Percentiles rank a stretch among this genome's conserved stretches.
Evolutionary conservation across 164 flowering plant species (phyloP).

Genomic region (Echeveria elegans): DNA sequence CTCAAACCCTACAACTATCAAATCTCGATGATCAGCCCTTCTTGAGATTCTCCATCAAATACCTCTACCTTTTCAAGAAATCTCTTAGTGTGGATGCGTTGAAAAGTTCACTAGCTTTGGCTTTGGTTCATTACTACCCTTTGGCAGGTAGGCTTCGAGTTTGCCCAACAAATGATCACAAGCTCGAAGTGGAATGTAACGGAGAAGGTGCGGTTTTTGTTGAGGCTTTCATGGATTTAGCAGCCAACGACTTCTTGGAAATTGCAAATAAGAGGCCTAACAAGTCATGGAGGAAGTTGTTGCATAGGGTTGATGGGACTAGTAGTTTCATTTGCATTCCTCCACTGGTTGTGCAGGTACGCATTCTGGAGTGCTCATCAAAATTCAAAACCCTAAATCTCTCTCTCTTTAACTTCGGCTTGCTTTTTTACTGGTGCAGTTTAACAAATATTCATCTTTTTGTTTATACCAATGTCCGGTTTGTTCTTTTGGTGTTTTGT

Average conservation of each 20-base stretch:
- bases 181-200: slow-evolving; percentile 74
- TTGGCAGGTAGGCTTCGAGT: slow-evolving; percentile 73
- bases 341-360: slow-evolving; percentile 81
- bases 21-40: slow-evolving; percentile 84
- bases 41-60: slow-evolving; percentile 77
- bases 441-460: background rate
- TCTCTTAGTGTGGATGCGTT: slow-evolving; percentile 26
- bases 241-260: slow-evolving; percentile 48
- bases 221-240: slow-evolving; percentile 65
- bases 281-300: slow-evolving; percentile 77
- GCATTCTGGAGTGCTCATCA: background rate
- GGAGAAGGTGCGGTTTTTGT: slow-evolving; percentile 81
- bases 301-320: slow-evolving; percentile 46
- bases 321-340: slow-evolving; percentile 60
- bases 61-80: slow-evolving; percentile 50
- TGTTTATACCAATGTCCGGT: background rate
- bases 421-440: background rate
- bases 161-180: slow-evolving; percentile 29
- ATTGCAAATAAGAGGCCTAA: slow-evolving; percentile 41
- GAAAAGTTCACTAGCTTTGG: slow-evolving; percentile 52
- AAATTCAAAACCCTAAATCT: background rate
- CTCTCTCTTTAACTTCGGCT: background rate
- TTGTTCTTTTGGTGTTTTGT: background rate
- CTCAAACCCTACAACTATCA: slow-evolving; percentile 55
- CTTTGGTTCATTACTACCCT: slow-evolving; percentile 75